phyloP scores from a whole-genome alignment of 805 yeast genomes.

The Candida broadrunensis region DNA sequence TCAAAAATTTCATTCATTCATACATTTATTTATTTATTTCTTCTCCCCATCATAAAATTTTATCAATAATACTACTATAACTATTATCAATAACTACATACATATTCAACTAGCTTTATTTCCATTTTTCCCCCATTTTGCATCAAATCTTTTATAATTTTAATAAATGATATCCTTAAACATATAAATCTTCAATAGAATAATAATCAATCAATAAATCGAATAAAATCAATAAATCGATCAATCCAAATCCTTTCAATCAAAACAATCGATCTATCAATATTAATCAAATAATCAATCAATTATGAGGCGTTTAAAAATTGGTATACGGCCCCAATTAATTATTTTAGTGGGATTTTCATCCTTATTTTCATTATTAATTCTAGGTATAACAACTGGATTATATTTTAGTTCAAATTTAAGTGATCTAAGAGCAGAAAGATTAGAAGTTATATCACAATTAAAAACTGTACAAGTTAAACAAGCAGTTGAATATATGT shows the following conservation, averaged over 20 bases:
- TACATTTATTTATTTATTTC: background rate
- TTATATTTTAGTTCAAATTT: constrained; percentile 67
- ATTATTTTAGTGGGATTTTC: constrained; percentile 67
- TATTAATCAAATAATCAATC: background rate
- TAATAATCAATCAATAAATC: too few species aligned
- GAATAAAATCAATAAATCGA: too few species aligned
- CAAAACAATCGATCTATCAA: background rate
- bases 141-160: background rate
- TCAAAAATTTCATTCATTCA: background rate
- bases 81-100: too few species aligned
- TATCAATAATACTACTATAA: too few species aligned
- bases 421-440: constrained; percentile 60
- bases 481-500: constrained; percentile 61
- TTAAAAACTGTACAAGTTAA: constrained; percentile 75
- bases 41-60: background rate
- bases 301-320: constrained; percentile 38
- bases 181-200: too few species aligned
- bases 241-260: too few species aligned
- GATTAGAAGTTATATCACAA: constrained; percentile 75
- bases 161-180: background rate
- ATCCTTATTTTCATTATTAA: constrained; percentile 65
- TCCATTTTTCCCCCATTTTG: background rate
- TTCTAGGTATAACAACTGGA: constrained; percentile 71
- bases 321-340: constrained; percentile 75
- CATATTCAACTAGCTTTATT: too few species aligned